Conservation (phyloP, 2,329 filamentous ascomycete genomes). For the Phoma sp. region DNA sequence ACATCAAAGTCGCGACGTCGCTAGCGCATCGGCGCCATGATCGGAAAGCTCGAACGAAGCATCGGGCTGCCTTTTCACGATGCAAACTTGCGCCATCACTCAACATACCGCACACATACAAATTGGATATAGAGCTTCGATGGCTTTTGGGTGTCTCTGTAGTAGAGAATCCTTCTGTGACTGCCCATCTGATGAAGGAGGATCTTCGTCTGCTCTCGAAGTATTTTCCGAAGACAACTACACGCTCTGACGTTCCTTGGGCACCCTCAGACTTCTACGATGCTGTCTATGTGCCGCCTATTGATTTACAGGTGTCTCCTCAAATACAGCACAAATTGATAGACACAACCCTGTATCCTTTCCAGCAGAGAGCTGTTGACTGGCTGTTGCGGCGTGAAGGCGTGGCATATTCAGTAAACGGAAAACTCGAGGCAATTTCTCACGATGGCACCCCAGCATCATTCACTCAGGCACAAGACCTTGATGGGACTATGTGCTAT, state of each 20-base stretch:
- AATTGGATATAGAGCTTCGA: slow-evolving; percentile 32
- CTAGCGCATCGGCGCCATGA: slow-evolving; percentile 27
- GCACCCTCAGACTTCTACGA: slow-evolving; percentile 70
- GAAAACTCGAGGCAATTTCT: slow-evolving; percentile 18
- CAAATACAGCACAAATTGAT: slow-evolving; percentile 36
- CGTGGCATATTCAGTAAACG: slow-evolving; percentile 52
- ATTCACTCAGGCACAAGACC: slow-evolving; percentile 56
- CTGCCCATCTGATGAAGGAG: slow-evolving; percentile 23
- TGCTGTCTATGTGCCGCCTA: slow-evolving; percentile 66
- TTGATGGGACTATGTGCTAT: slow-evolving; percentile 56
- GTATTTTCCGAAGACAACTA: slow-evolving; percentile 27
- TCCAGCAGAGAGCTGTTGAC: slow-evolving; percentile 71
- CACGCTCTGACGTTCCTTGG: slow-evolving; percentile 44
- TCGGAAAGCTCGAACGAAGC: slow-evolving; percentile 22
- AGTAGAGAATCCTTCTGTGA: slow-evolving; percentile 28
- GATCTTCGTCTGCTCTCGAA: slow-evolving; percentile 35
- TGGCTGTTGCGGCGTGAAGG: slow-evolving; percentile 75
- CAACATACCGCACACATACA: slow-evolving; percentile 20
- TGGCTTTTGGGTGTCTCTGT: slow-evolving; percentile 38
- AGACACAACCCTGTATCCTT: slow-evolving; percentile 66
- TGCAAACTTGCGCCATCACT: slow-evolving; percentile 25
- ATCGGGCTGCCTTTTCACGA: slow-evolving; percentile 35
- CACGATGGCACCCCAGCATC: slow-evolving; percentile 47
- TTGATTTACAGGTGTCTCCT: slow-evolving; percentile 42
- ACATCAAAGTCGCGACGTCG: slow-evolving; percentile 21